Conservation (phyloP, 2,329 filamentous ascomycete genomes). For the Claviceps sp. region DNA sequence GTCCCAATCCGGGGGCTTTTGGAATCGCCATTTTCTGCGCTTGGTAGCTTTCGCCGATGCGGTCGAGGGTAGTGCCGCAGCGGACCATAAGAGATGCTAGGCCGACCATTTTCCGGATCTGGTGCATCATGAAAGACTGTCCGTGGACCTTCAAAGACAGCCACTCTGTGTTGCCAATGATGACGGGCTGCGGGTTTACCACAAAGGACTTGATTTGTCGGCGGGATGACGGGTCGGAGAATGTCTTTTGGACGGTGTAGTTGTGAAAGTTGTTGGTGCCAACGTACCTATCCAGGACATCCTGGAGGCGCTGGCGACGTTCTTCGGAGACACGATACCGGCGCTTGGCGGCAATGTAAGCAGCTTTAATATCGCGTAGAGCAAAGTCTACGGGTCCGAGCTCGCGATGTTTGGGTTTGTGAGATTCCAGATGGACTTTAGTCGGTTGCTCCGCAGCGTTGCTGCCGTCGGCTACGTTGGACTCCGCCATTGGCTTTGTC, state of each 20-base stretch:
- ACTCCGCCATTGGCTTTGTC: constrained; percentile 8
- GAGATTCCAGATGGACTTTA: constrained; percentile 15
- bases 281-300: constrained; percentile 58
- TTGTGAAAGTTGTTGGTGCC: constrained; percentile 94
- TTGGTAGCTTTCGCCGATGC: constrained; percentile 64
- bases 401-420: constrained; percentile 28
- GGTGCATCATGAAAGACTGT: constrained; percentile 99
- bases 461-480: not conserved
- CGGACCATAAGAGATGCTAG: constrained; percentile 78
- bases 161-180: constrained; percentile 90
- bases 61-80: constrained; percentile 60
- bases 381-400: constrained; percentile 46
- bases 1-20: constrained; percentile 79
- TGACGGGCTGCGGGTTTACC: constrained; percentile 60
- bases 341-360: constrained; percentile 72
- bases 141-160: constrained; percentile 91
- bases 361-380: constrained; percentile 62
- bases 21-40: constrained; percentile 69
- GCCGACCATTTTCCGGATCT: constrained; percentile 98
- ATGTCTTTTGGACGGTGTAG: constrained; percentile 84
- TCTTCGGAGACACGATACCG: constrained; percentile 64
- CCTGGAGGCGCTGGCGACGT: constrained; percentile 64
- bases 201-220: constrained; percentile 87
- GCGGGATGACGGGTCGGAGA: constrained; percentile 70
- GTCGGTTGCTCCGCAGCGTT: constrained; percentile 9